Evolutionary conservation across 2,329 filamentous ascomycete species (phyloP).

Genomic region (Colletotrichum agaves): DNA sequence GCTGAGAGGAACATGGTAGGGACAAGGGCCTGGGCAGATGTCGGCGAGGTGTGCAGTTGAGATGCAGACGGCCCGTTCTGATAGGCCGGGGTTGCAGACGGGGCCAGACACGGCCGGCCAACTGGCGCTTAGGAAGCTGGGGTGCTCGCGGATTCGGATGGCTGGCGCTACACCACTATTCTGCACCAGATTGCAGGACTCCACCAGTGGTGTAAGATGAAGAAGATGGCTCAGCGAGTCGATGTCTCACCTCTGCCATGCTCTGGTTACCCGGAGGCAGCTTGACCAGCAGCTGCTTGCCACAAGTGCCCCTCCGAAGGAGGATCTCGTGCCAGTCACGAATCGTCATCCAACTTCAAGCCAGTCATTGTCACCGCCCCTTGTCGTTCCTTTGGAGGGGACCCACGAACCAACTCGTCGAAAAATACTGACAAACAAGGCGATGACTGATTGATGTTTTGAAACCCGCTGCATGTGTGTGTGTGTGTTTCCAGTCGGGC

Average conservation of each 20-base stretch:
- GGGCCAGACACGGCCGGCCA: constrained; percentile 48
- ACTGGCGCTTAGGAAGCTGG: constrained; percentile 60
- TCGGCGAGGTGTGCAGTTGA: constrained; percentile 43
- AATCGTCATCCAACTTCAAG: constrained; percentile 45
- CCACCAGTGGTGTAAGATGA: constrained; percentile 56
- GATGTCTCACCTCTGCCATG: constrained; percentile 60
- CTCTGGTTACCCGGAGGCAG: constrained; percentile 42
- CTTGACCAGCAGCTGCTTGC: constrained; percentile 48
- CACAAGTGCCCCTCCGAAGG: constrained; percentile 49
- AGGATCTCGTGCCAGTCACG: constrained; percentile 55
- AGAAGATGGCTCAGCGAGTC: constrained; percentile 54
- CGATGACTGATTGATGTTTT: constrained; percentile 11
- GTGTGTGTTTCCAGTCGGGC: constrained; percentile 25
- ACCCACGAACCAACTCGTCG: constrained; percentile 22
- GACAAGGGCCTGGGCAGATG: constrained; percentile 40
- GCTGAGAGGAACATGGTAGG: constrained; percentile 32
- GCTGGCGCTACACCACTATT: constrained; percentile 56
- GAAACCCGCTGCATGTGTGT: constrained; percentile 22
- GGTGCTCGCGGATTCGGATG: constrained; percentile 53
- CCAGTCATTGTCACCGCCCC: constrained; percentile 27
- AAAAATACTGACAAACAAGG: constrained; percentile 28
- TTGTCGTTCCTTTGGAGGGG: constrained; percentile 17
- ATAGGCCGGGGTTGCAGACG: constrained; percentile 54
- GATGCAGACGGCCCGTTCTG: constrained; percentile 48
- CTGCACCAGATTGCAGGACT: constrained; percentile 50